A percentile compares a stretch with the other conserved stretches of the same genome.
These are phyloP conservation scores for Podila verticillata DNA, from an alignment of 192 early-diverging fungal species.

Conservation along the genomic window DNA sequence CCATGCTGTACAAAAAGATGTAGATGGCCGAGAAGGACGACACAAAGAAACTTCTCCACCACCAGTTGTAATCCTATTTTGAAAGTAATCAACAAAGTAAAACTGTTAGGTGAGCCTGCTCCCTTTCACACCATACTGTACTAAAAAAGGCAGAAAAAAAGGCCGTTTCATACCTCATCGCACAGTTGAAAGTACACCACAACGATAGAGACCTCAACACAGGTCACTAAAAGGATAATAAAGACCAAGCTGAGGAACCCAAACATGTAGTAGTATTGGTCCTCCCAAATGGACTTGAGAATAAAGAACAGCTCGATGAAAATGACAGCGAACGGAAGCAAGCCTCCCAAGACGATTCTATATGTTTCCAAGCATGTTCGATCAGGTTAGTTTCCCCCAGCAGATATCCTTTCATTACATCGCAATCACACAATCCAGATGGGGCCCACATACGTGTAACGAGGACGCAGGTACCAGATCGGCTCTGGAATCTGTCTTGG, in stretches of 20 bases:
- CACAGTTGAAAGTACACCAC: constrained; percentile 76
- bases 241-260: constrained; percentile 68
- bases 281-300: constrained; percentile 75
- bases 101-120: neutral
- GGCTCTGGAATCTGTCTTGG: constrained; percentile 91
- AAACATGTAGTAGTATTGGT: constrained; percentile 74
- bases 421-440: neutral
- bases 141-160: neutral
- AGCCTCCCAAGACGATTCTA: constrained; percentile 55
- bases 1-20: constrained; percentile 82
- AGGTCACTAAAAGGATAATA: constrained; percentile 62
- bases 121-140: neutral
- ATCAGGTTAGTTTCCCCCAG: too few relatives aligned
- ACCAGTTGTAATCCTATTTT: constrained; percentile 81
- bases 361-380: too few relatives aligned
- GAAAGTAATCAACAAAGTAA: neutral
- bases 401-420: neutral
- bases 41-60: constrained; percentile 92
- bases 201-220: constrained; percentile 72
- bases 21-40: constrained; percentile 79
- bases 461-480: constrained; percentile 71
- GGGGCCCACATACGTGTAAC: constrained; percentile 57
- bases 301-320: constrained; percentile 81
- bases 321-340: constrained; percentile 71
- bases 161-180: constrained; percentile 48